Evolutionary conservation across 1,139 yeast species (phyloP).

Genomic region (Suhomyces maxii): DNA sequence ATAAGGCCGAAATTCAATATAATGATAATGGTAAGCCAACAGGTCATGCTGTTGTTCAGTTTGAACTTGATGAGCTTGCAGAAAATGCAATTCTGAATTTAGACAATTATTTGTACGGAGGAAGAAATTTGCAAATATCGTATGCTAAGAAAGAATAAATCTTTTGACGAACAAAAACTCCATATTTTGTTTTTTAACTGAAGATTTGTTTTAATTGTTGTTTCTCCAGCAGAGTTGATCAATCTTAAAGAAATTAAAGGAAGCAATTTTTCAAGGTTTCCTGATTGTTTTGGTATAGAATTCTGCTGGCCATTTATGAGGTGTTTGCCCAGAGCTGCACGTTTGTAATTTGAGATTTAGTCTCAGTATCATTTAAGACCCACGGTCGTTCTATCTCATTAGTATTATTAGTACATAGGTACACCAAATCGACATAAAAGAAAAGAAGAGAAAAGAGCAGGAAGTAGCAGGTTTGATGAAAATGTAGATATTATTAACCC

Average conservation of each 20-base stretch:
- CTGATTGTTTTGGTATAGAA: too few species aligned
- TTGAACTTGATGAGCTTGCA: slow-evolving; percentile 68
- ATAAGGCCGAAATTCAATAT: slow-evolving; percentile 74
- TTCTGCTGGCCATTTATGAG: too few species aligned
- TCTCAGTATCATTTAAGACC: not conserved
- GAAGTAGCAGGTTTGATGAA: too few species aligned
- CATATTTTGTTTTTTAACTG: not conserved
- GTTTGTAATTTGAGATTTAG: not conserved
- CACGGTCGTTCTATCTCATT: not conserved
- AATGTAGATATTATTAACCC: too few species aligned
- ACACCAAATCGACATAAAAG: not conserved
- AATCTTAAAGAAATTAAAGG: too few species aligned
- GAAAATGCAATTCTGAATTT: slow-evolving; percentile 72
- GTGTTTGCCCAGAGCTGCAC: not conserved
- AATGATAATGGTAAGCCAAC: slow-evolving; percentile 67
- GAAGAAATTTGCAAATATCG: slow-evolving; percentile 64
- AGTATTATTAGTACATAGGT: not conserved
- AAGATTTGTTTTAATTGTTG: not conserved
- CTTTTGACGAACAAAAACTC: not conserved
- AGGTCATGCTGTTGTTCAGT: slow-evolving; percentile 84
- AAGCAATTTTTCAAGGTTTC: too few species aligned
- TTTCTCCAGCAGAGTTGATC: too few species aligned
- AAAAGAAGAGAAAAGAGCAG: not conserved
- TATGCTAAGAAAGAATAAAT: slow-evolving; percentile 45
- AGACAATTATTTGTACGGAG: slow-evolving; percentile 81